A percentile compares a stretch with the other conserved stretches of the same genome.
These are phyloP conservation scores for Phytophthora sojae DNA, from an alignment of 352 stramenopile species.

Conservation along the genomic window DNA sequence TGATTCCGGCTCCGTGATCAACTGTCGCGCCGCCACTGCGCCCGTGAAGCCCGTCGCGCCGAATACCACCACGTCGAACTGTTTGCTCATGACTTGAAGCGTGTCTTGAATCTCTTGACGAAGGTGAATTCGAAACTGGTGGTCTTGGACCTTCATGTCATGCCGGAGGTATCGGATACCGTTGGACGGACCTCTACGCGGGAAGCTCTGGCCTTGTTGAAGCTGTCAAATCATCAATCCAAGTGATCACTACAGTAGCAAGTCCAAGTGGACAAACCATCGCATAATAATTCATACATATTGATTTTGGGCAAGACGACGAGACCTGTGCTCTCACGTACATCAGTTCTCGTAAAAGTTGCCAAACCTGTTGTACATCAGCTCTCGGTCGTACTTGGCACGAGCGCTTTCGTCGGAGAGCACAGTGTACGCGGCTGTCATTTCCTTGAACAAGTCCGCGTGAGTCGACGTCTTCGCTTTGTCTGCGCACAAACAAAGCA, in stretches of 20 bases:
- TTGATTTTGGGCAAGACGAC: slow-evolving; percentile 8
- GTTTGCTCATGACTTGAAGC: slow-evolving; percentile 10
- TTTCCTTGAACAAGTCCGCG: slow-evolving; percentile 85
- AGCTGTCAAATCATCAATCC: slow-evolving; percentile 8
- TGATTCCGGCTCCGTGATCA: slow-evolving; percentile 55
- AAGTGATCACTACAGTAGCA: background rate
- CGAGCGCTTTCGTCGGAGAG: slow-evolving; percentile 69
- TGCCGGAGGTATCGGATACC: slow-evolving; percentile 4
- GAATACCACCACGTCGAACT: slow-evolving; percentile 73
- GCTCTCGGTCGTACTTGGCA: slow-evolving; percentile 78
- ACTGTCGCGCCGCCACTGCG: slow-evolving; percentile 64
- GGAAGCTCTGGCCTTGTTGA: slow-evolving; percentile 10
- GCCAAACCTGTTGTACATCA: slow-evolving; percentile 67
- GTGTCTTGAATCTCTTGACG: background rate
- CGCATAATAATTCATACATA: slow-evolving; percentile 24
- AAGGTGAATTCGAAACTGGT: slow-evolving; percentile 13
- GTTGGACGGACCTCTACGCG: slow-evolving; percentile 9
- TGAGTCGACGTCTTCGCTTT: slow-evolving; percentile 74
- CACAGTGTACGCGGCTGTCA: slow-evolving; percentile 87
- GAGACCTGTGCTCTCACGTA: background rate
- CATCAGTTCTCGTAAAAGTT: slow-evolving; percentile 55
- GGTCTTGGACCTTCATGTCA: slow-evolving; percentile 1
- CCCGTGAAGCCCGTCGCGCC: slow-evolving; percentile 89
- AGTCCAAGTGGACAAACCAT: background rate
- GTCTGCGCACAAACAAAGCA: slow-evolving; percentile 48